Evolutionary conservation across 192 early-diverging fungal species (phyloP).

Genomic region (Paraglomus brasilianum): DNA sequence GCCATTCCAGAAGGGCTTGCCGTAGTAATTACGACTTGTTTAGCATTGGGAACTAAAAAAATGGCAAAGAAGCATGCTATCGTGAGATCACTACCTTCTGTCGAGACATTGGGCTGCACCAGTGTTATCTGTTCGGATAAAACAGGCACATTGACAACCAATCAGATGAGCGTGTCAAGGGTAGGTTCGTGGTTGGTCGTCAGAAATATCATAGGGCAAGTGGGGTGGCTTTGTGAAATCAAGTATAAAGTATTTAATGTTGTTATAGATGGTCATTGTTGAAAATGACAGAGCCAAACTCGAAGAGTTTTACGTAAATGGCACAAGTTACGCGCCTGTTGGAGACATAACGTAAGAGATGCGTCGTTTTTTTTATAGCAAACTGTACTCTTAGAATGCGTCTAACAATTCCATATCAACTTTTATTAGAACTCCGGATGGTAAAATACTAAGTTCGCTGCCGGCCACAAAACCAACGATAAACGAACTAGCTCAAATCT

Average conservation of each 20-base stretch:
- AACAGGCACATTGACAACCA: conserved; percentile 98
- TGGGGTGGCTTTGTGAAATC: not conserved
- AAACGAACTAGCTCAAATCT: conserved; percentile 78
- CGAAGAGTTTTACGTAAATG: conserved; percentile 76
- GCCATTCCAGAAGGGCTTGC: conserved; percentile 98
- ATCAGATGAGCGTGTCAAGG: conserved; percentile 92
- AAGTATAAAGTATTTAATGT: not conserved
- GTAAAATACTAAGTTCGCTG: conserved; percentile 47
- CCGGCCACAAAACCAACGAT: conserved; percentile 56
- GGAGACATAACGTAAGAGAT: conserved; percentile 51
- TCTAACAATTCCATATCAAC: not conserved
- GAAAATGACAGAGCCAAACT: conserved; percentile 48
- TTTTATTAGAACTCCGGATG: conserved; percentile 45
- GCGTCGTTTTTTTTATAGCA: not conserved
- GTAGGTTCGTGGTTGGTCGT: conserved; percentile 26
- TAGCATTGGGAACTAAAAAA: conserved; percentile 95
- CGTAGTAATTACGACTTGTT: conserved; percentile 97
- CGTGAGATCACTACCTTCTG: conserved; percentile 86
- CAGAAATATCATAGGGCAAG: not conserved
- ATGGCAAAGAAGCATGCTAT: conserved; percentile 97
- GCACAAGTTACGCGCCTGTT: conserved; percentile 83
- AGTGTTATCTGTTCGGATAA: conserved; percentile 99
- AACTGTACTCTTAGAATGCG: not conserved
- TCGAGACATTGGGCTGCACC: conserved; percentile 97
- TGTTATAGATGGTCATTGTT: conserved; percentile 46